A percentile compares a stretch with the other conserved stretches of the same genome.
phyloP scores from a whole-genome alignment of 305 asterid species.

The Fraxinus latifolia region DNA sequence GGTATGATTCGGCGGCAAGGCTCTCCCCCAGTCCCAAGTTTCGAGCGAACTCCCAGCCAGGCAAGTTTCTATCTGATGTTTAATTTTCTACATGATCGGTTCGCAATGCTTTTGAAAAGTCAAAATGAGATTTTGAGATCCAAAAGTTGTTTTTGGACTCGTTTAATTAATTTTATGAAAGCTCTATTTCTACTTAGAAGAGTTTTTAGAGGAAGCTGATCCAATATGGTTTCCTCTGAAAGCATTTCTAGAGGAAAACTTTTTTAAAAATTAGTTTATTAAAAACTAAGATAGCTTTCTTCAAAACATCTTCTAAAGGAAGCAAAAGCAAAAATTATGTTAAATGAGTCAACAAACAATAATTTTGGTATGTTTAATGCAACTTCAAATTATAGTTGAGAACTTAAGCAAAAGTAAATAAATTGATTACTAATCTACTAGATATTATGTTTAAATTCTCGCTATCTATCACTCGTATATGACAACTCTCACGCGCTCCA shows the following conservation, averaged over 20 bases:
- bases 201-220: no score
- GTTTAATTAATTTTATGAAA: no score
- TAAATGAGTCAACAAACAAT: background rate
- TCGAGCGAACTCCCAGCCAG: conserved; percentile 26
- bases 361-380: background rate
- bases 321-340: no score
- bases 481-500: background rate
- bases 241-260: no score
- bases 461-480: background rate
- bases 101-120: no score
- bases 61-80: conserved; percentile 23
- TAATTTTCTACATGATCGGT: background rate
- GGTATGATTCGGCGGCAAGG: conserved; percentile 15
- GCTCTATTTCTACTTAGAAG: no score
- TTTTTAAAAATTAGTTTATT: no score
- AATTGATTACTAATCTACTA: background rate
- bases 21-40: conserved; percentile 7
- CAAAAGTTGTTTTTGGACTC: no score
- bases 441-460: background rate
- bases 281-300: no score
- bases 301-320: no score
- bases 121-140: no score
- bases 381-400: background rate
- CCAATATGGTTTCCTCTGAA: no score
- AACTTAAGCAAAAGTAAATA: background rate